Percentiles rank a stretch among this genome's conserved stretches.
Evolutionary conservation across 2,329 filamentous ascomycete species (phyloP).

Genomic region (Pseudonectria foliicola): DNA sequence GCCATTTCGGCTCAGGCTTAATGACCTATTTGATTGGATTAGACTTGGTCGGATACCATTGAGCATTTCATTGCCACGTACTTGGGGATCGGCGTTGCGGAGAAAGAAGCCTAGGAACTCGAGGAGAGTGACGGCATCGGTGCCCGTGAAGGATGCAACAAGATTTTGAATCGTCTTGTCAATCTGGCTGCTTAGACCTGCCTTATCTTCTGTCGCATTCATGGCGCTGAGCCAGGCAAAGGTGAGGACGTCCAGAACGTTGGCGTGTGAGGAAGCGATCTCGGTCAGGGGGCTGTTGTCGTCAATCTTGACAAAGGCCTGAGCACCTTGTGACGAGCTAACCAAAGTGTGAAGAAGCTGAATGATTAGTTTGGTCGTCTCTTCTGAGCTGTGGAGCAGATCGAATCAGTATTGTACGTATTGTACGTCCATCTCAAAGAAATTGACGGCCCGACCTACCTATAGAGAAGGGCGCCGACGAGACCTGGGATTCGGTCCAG

Average conservation of each 20-base stretch:
- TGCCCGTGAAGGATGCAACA: conserved; percentile 47
- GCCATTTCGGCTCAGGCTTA: conserved; percentile 46
- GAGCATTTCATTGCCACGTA: too few species aligned
- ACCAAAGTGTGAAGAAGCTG: conserved; percentile 52
- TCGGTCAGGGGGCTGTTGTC: conserved; percentile 51
- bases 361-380: conserved; percentile 46
- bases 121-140: conserved; percentile 53
- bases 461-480: conserved; percentile 45
- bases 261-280: conserved; percentile 45
- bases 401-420: conserved; percentile 1
- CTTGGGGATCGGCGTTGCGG: conserved; percentile 39
- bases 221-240: conserved; percentile 50
- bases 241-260: conserved; percentile 48
- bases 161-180: conserved; percentile 41
- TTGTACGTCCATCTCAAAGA: too few species aligned
- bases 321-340: conserved; percentile 43
- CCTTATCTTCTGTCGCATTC: conserved; percentile 23
- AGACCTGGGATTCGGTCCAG: conserved; percentile 47
- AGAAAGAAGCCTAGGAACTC: conserved; percentile 49
- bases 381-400: conserved; percentile 34
- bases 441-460: too few species aligned
- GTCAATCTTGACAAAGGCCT: conserved; percentile 38
- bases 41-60: too few species aligned
- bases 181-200: conserved; percentile 33
- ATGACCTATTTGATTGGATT: conserved; percentile 32